Evolutionary conservation across 768 basidiomycete genomes (phyloP).

Genomic region (Sporobolomyces phaffii): DNA sequence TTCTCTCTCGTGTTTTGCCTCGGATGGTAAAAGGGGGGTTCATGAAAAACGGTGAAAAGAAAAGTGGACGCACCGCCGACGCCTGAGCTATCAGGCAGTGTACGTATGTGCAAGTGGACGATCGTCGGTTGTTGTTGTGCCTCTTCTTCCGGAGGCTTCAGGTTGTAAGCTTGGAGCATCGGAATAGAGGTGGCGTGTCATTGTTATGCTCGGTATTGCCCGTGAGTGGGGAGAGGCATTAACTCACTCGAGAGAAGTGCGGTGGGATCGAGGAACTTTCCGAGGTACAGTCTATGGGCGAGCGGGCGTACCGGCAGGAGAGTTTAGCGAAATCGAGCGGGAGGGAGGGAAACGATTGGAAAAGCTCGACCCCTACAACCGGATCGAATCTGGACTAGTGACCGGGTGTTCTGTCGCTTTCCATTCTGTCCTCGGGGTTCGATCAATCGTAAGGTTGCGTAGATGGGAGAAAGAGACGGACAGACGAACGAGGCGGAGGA

Average conservation of each 20-base stretch:
- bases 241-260: neutral
- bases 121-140: neutral
- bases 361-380: neutral
- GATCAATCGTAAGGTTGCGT: neutral
- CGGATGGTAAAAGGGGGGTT: too few species aligned
- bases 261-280: conserved; percentile 1
- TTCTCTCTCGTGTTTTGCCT: too few species aligned
- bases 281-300: conserved; percentile 18
- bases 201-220: too few species aligned
- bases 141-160: neutral
- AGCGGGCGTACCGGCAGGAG: neutral
- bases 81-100: too few species aligned
- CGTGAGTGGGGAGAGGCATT: too few species aligned
- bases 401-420: neutral
- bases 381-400: neutral
- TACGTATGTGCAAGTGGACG: conserved; percentile 18
- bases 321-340: neutral
- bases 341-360: too few species aligned
- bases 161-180: neutral
- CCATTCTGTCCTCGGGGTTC: neutral
- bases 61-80: too few species aligned
- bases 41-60: too few species aligned
- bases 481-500: too few species aligned
- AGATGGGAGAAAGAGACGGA: too few species aligned
- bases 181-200: neutral